Percentiles rank a stretch among this genome's conserved stretches.
These are phyloP conservation scores for Dactylella cylindrospora DNA, from an alignment of 2,329 filamentous ascomycete genomes.

Conservation along the genomic window DNA sequence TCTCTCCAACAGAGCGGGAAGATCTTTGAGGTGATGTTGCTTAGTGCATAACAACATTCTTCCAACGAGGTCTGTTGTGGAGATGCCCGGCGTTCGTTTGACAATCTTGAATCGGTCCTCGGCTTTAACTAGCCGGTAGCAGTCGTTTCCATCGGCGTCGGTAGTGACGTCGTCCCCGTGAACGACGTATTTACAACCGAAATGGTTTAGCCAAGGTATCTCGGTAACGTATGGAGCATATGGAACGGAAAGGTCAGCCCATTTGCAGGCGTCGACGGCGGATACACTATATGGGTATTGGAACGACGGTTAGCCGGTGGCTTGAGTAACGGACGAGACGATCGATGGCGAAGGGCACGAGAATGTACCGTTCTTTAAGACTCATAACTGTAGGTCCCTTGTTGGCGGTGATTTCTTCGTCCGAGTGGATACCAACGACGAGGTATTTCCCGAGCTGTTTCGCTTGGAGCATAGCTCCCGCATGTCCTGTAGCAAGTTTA, in stretches of 20 bases:
- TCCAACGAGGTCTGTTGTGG: slow-evolving; percentile 95
- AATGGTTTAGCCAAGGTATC: slow-evolving; percentile 90
- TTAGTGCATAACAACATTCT: slow-evolving; percentile 96
- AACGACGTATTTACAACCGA: slow-evolving; percentile 91
- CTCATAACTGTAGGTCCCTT: slow-evolving; percentile 97
- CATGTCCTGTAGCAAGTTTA: slow-evolving; percentile 68
- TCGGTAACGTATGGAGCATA: slow-evolving; percentile 92
- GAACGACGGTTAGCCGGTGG: slow-evolving; percentile 9
- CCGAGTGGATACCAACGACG: slow-evolving; percentile 89
- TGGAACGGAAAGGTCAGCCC: slow-evolving; percentile 81
- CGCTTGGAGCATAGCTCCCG: slow-evolving; percentile 93
- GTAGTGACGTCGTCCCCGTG: slow-evolving; percentile 98
- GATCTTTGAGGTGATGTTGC: slow-evolving; percentile 84
- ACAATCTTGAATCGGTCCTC: slow-evolving; percentile 94
- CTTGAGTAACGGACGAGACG: not conserved
- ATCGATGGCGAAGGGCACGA: not conserved
- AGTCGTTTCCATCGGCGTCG: slow-evolving; percentile 89
- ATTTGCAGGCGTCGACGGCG: slow-evolving; percentile 91
- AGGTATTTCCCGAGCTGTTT: slow-evolving; percentile 86
- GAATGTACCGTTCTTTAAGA: slow-evolving; percentile 70
- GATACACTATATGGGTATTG: slow-evolving; percentile 64
- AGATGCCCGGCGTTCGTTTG: slow-evolving; percentile 92
- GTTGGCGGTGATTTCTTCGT: slow-evolving; percentile 92
- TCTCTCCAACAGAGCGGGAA: slow-evolving; percentile 63
- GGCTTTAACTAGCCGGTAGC: slow-evolving; percentile 95